Percentiles rank a stretch among this genome's conserved stretches.
Conservation (phyloP, 2,329 filamentous ascomycete species). For the Dryadomyces quercivorus region DNA sequence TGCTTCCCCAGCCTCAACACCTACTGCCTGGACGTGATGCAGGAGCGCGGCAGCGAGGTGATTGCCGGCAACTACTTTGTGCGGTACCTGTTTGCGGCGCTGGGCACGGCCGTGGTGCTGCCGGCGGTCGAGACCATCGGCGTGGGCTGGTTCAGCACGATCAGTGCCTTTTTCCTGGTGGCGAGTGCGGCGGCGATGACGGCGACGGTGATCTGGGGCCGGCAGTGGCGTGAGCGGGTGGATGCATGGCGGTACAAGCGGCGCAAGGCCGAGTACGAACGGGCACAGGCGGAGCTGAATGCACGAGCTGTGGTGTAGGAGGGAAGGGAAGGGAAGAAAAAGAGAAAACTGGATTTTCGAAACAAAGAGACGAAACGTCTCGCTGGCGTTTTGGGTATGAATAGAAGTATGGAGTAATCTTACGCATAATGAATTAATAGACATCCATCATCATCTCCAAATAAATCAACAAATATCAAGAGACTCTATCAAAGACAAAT, state of each 20-base stretch:
- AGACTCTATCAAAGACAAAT: no score
- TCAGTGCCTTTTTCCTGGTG: conserved; percentile 46
- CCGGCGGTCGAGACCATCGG: conserved; percentile 64
- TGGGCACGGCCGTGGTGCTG: conserved; percentile 58
- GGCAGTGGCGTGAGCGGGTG: conserved; percentile 38
- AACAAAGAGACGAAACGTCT: no score
- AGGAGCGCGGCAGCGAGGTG: conserved; percentile 56
- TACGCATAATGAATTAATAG: no score
- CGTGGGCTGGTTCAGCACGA: conserved; percentile 71
- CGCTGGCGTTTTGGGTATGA: no score
- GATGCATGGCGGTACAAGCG: conserved; percentile 32
- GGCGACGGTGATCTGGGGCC: conserved; percentile 36
- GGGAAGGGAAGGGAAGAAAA: no score
- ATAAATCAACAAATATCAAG: no score
- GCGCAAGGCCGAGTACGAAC: conserved; percentile 12
- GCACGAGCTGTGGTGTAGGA: background rate
- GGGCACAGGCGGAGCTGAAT: conserved; percentile 4
- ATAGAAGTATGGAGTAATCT: no score
- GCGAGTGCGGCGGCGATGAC: conserved; percentile 30
- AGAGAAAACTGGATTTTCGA: no score
- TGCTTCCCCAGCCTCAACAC: conserved; percentile 59
- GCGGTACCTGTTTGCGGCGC: conserved; percentile 62
- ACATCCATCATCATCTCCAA: no score
- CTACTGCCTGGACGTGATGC: conserved; percentile 75
- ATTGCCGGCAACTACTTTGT: conserved; percentile 72